Percentiles rank a stretch among this genome's conserved stretches.
Conservation (phyloP, 2,329 filamentous ascomycete genomes). For the Nigrospora osmanthi region DNA sequence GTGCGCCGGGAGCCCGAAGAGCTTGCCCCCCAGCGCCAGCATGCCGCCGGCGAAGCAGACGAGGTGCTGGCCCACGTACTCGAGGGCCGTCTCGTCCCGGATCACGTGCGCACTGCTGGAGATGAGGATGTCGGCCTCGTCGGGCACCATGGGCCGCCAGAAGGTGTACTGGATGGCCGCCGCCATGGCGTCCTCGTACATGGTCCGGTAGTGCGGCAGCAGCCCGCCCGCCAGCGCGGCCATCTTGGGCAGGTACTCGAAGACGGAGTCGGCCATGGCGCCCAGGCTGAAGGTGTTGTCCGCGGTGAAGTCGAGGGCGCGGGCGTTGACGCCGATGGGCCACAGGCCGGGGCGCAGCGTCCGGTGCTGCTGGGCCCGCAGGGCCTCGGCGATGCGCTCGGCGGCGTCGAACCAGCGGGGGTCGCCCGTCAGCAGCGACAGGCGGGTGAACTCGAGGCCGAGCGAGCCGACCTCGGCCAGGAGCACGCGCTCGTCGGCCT, state of each 20-base stretch:
- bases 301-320: conserved; percentile 32
- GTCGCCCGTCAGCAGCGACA: conserved; percentile 20
- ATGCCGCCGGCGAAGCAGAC: conserved; percentile 44
- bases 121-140: conserved; percentile 49
- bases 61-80: conserved; percentile 33
- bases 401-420: conserved; percentile 21
- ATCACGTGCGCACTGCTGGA: conserved; percentile 33
- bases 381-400: conserved; percentile 15
- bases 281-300: conserved; percentile 25
- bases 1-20: conserved; percentile 31
- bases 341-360: conserved; percentile 49
- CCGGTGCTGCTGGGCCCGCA: conserved; percentile 15
- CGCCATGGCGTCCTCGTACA: conserved; percentile 56
- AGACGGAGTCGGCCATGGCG: conserved; percentile 30
- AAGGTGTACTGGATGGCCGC: conserved; percentile 52
- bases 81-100: conserved; percentile 17
- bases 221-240: conserved; percentile 48
- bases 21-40: conserved; percentile 38
- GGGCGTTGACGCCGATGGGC: conserved; percentile 57
- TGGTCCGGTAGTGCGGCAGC: conserved; percentile 45
- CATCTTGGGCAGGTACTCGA: conserved; percentile 46
- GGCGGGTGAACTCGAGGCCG: conserved; percentile 22
- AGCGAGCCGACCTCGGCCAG: conserved; percentile 21
- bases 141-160: conserved; percentile 55
- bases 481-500: conserved; percentile 11